Evolutionary conservation across 2,329 filamentous ascomycete species (phyloP).

Genomic region (Fusarium siculi): DNA sequence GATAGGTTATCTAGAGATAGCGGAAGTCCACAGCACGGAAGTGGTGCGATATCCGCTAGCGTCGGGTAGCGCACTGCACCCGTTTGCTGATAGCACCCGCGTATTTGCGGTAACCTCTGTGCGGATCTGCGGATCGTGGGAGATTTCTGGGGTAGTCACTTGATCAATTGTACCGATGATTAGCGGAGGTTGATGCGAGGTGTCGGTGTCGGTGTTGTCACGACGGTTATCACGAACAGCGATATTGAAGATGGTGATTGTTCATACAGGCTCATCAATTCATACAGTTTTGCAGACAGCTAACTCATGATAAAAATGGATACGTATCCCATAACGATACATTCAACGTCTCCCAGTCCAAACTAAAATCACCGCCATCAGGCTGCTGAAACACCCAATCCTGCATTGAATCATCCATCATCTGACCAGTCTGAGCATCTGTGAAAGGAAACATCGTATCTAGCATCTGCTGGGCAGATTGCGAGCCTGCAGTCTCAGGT

Average conservation of each 20-base stretch:
- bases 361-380: slow-evolving; percentile 30
- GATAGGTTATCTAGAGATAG: slow-evolving; percentile 16
- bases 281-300: neutral
- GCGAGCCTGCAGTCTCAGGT: accelerated
- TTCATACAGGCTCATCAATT: neutral
- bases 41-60: slow-evolving; percentile 28
- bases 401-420: slow-evolving; percentile 13
- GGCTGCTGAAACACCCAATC: slow-evolving; percentile 31
- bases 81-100: neutral
- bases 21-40: slow-evolving; percentile 6
- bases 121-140: neutral
- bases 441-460: neutral
- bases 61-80: slow-evolving; percentile 33
- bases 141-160: neutral
- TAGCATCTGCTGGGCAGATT: neutral
- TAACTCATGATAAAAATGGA: slow-evolving; percentile 32
- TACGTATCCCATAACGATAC: slow-evolving; percentile 43
- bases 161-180: neutral
- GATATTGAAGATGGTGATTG: neutral
- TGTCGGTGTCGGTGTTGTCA: neutral
- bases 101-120: neutral
- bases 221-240: neutral
- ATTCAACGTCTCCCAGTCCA: slow-evolving; percentile 42
- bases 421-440: neutral
- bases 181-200: neutral